Evolutionary conservation across 495 filamentous ascomycete species (phyloP).

Genomic region (Penicillium canariense): DNA sequence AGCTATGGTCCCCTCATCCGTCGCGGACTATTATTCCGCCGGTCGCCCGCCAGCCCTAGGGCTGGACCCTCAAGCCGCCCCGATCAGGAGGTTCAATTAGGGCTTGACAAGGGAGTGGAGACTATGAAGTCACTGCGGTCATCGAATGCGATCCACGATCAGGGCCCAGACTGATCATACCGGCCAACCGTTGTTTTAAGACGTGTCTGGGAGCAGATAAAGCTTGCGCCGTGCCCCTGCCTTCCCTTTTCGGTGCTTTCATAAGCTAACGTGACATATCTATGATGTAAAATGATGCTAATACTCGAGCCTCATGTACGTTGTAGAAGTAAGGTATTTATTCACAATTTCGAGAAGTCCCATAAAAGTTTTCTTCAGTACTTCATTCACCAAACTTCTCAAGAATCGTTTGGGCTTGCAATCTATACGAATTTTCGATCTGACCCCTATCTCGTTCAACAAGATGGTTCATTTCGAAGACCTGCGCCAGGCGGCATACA

Average conservation of each 20-base stretch:
- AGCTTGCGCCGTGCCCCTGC: neutral
- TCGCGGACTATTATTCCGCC: conserved; percentile 30
- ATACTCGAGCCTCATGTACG: too few relatives aligned
- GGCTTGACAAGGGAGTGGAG: conserved; percentile 18
- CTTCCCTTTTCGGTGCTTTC: conserved; percentile 3
- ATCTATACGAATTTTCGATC: neutral
- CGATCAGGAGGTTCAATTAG: conserved; percentile 18
- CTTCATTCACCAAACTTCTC: neutral
- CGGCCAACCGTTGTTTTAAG: conserved; percentile 10
- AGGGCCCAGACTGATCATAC: conserved; percentile 4
- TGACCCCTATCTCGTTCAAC: neutral
- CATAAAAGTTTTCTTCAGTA: neutral
- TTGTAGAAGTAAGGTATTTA: too few relatives aligned
- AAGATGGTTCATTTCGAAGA: conserved; percentile 40
- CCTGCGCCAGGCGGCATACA: conserved; percentile 33
- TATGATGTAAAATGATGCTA: conserved; percentile 45
- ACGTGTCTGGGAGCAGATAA: neutral
- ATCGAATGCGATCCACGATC: neutral
- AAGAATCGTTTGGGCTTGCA: neutral
- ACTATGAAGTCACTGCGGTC: conserved; percentile 22
- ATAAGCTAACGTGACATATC: conserved; percentile 28
- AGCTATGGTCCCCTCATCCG: conserved; percentile 29
- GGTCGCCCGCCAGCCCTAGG: conserved; percentile 29
- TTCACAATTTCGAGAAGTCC: neutral
- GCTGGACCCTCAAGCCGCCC: conserved; percentile 28